Evolutionary conservation across 768 basidiomycete species (phyloP), one percentile per base, ranked within the genome.

Genomic region (Agrocybe pediades): DNA sequence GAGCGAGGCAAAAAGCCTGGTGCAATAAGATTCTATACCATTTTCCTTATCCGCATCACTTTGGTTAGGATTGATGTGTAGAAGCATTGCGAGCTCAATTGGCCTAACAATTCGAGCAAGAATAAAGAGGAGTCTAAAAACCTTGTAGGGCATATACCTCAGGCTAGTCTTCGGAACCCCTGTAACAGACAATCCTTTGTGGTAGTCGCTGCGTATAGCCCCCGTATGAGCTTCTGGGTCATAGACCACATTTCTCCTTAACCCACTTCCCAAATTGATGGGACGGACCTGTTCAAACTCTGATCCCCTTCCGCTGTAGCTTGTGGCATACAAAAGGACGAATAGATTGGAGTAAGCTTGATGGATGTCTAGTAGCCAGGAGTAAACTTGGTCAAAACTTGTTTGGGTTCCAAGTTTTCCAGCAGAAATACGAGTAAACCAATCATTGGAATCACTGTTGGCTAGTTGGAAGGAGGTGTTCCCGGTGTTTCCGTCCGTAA

Each of bases 81-180:
- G 29, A 17, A 52, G 42, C 11, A 52, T n/a, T 6, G 41, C 23
- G 16, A 52, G 51, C 29, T 52, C 43, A 3, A 52, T 45, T 3
- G 51, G 42, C 17, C 51, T 9, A 6, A 52, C 33, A 3, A 52
- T 33, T 19, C 43, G 20, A 3, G 33, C 19, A 7, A 52, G 27
- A 19, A 52, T 21, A 25, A 44, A 52, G 11, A 52, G 41, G 2
- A 52, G 42, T 2, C 41, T 3, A 17, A 44, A 52, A 19, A 52
- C 25, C 15, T 20, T 3, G 26, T 45, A 52, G 16, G 51, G 51
- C 23, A 52, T 24, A 23, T 41, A 41, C 2, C 42, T 3, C 2
- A 20, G 15, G 26, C 7, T 44, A 15, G 44, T 25, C 33, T 52
- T 52, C 21, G 17, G 29, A 3, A 21, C 9, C 1, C 51, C 51